Evolutionary conservation across 2,329 filamentous ascomycete genomes (phyloP), one percentile per base, ranked within the genome.

Genomic region (Phialophora expanda): DNA sequence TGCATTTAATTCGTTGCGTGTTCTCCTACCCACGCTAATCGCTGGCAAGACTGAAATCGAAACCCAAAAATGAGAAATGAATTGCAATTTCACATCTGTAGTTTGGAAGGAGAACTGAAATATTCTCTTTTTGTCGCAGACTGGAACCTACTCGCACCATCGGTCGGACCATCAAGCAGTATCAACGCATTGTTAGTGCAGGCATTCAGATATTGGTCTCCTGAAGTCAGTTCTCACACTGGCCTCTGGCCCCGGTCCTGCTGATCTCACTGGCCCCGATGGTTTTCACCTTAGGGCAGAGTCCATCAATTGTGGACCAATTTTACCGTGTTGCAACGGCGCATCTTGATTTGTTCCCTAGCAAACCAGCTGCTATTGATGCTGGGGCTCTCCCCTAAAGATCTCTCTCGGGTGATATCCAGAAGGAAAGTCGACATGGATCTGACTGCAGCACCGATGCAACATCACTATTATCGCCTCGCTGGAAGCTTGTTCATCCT

Each of bases 381-480:
- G 32, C 9, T 34, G 32, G 14, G 34, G 12, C 14, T 17, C 34
- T 38, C 34, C 12, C 12, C 6, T 4, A 4, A 4, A 9, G 34
- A 41, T 17, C 14, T 7, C 6, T 41, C 8, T 34, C 14, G 14
- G 12, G 34, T 11, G 34, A 17, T 9, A 17, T 24, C 48, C 48
- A 51, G 24, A 26, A 22, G 24, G 9, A 51, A 51, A 51, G 0
- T 51, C 24, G 4, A 22, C 4, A 51, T 24, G 17, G n/a, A 22
- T 22, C 24, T 26, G 48, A 51, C 48, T 51, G 48, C 48, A 41
- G 48, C 48, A 4, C 48, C 48, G 14, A 51, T 51, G 48, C 48
- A 51, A 51, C 48, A 51, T 51, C 48, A 51, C 48, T 51, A 51
- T 51, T 26, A 51, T 51, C 48, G 24, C 20, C 48, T 51, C 9